A percentile compares a stretch with the other conserved stretches of the same genome.
Evolutionary conservation across 2,329 filamentous ascomycete species (phyloP).

Genomic region (Aspergillus ochraceus): DNA sequence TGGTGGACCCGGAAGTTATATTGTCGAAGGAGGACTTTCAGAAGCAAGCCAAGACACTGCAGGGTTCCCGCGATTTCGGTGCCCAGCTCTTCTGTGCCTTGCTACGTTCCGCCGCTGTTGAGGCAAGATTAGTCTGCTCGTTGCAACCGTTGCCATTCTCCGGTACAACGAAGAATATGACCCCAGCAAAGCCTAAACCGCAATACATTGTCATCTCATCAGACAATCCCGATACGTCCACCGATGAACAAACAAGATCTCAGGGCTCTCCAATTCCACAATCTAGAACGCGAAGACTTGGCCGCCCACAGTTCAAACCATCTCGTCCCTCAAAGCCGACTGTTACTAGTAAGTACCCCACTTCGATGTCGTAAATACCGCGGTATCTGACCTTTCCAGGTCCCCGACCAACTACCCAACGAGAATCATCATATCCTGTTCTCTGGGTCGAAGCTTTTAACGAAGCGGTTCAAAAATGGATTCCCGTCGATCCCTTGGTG

Average conservation of each 20-base stretch:
- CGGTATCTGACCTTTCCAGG: constrained; percentile 27
- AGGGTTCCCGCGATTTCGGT: constrained; percentile 85
- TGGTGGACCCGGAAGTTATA: constrained; percentile 65
- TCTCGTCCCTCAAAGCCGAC: constrained; percentile 19
- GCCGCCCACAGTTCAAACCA: constrained; percentile 36
- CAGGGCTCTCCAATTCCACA: constrained; percentile 15
- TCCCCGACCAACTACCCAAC: constrained; percentile 48
- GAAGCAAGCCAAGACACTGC: constrained; percentile 64
- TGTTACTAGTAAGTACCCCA: constrained; percentile 18
- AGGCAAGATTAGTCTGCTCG: constrained; percentile 83
- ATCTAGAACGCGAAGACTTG: constrained; percentile 32
- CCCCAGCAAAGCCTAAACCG: constrained; percentile 41
- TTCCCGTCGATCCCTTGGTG: constrained; percentile 80
- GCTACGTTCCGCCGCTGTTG: constrained; percentile 77
- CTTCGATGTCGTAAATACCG: constrained; percentile 1
- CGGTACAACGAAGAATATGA: constrained; percentile 45
- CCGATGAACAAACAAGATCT: constrained; percentile 23
- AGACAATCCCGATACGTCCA: constrained; percentile 33
- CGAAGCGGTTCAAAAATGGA: constrained; percentile 83
- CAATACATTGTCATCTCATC: constrained; percentile 40
- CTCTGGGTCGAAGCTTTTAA: constrained; percentile 97
- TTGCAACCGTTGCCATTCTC: constrained; percentile 77
- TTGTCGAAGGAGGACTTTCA: constrained; percentile 73
- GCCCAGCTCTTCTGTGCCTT: constrained; percentile 89
- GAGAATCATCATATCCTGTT: constrained; percentile 75